A percentile compares a stretch with the other conserved stretches of the same genome.
phyloP scores from a whole-genome alignment of 176 grass and related monocot genomes.

The Lolium rigidum region DNA sequence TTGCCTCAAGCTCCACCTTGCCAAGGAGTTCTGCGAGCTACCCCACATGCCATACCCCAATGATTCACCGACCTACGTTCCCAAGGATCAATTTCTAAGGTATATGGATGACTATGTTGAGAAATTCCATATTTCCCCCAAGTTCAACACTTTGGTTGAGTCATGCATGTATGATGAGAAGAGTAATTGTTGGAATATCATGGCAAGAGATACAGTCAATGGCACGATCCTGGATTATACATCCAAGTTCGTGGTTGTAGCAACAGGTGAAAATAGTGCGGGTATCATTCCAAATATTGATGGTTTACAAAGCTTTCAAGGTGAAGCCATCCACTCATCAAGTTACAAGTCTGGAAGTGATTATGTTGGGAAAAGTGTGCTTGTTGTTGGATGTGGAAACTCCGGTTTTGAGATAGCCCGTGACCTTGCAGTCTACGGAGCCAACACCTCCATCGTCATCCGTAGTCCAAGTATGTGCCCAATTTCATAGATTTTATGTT shows the following conservation, averaged over 20 bases:
- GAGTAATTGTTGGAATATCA: conserved; percentile 42
- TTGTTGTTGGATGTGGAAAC: conserved; percentile 79
- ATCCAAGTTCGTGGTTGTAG: conserved; percentile 63
- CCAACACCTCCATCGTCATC: conserved; percentile 52
- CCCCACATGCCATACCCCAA: conserved; percentile 59
- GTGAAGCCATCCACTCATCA: conserved; percentile 61
- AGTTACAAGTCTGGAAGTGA: conserved; percentile 41
- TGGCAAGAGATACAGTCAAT: conserved; percentile 13
- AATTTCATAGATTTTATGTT: not conserved
- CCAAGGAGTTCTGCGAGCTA: conserved; percentile 62
- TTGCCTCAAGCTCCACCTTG: conserved; percentile 67
- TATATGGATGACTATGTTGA: conserved; percentile 63
- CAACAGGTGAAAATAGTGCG: conserved; percentile 65
- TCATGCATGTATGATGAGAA: conserved; percentile 43
- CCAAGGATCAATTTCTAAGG: conserved; percentile 48
- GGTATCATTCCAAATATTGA: conserved; percentile 37
- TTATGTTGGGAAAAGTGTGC: conserved; percentile 42
- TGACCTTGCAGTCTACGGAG: conserved; percentile 59
- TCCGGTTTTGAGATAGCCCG: conserved; percentile 83
- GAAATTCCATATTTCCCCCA: conserved; percentile 42
- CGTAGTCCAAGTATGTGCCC: conserved; percentile 46
- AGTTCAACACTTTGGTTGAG: conserved; percentile 43
- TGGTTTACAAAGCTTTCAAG: conserved; percentile 55
- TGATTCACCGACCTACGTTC: conserved; percentile 46
- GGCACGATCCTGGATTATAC: conserved; percentile 27